Evolutionary conservation across 2,329 filamentous ascomycete species (phyloP), one percentile per base, ranked within the genome.

Genomic region (Tolypocladium amazonense): DNA sequence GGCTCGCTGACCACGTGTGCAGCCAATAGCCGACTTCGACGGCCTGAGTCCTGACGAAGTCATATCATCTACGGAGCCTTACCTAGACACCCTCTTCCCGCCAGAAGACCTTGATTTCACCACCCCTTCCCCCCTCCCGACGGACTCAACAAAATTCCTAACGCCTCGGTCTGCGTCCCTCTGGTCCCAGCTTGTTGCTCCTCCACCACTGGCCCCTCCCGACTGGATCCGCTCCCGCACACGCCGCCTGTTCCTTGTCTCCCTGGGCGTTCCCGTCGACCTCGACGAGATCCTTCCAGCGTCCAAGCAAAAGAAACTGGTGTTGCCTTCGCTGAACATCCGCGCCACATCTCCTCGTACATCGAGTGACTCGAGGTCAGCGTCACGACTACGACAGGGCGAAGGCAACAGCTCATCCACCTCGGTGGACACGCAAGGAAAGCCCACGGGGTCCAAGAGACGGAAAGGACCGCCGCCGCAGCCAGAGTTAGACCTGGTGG

Each of bases 161-260:
- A 95, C 90, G 47, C 88, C 92, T 58, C 86, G 92, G 61, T 95
- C 90, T 62, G 87, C 90, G 59, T 97, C 94, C 0, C 80, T 99
- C 39, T 99, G 94, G 94, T 92, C 92, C 47, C 94, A 99, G 76
- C 85, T 99, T 5, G 91, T 97, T 37, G 93, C 93, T 2, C 93
- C 94, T 25, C 94, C 94, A 2, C 92, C 94, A 2, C 84, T 99
- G 43, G 92, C 96, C 68, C 94, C 94, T 7, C 93, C 94, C 0
- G 94, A 99, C 73, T 99, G 94, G 94, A 95, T 97, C 61, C 90
- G 94, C 64, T 96, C 92, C 58, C 90, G 92, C 57, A 99, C 96
- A 67, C 87, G 94, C 58, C 89, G 94, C 35, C 84, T 99, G 33
- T 99, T 99, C 72, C 85, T 99, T 50, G 92, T 99, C 58, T 97